Percentiles rank a stretch among this genome's conserved stretches.
Conservation (phyloP, 2,329 filamentous ascomycete species). For the Zymoseptoria brevis region DNA sequence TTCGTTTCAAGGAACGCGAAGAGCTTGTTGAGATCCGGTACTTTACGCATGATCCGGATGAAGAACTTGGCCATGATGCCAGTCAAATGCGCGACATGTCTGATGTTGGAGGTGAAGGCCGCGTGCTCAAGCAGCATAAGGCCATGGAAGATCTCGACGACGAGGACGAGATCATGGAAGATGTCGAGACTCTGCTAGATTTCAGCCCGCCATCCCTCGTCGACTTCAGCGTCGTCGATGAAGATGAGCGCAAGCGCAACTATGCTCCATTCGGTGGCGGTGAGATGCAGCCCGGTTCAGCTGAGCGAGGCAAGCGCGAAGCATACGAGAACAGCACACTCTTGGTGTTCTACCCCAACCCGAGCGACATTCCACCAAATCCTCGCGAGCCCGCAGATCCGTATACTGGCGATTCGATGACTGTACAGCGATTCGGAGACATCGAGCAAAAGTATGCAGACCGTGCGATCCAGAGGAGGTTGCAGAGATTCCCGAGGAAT, state of each 20-base stretch:
- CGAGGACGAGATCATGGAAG: conserved; percentile 52
- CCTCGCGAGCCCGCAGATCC: conserved; percentile 39
- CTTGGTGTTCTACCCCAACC: conserved; percentile 40
- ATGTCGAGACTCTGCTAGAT: conserved; percentile 42
- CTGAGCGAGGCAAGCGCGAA: conserved; percentile 38
- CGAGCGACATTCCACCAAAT: conserved; percentile 39
- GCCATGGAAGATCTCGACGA: conserved; percentile 59
- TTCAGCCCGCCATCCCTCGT: conserved; percentile 34
- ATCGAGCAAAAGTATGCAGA: conserved; percentile 24
- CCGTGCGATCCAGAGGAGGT: conserved; percentile 11
- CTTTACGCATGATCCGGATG: conserved; percentile 64
- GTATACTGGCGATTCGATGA: conserved; percentile 23
- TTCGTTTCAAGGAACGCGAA: conserved; percentile 61
- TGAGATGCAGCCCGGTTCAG: conserved; percentile 30
- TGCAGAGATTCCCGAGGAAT: conserved; percentile 9
- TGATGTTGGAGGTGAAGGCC: conserved; percentile 59
- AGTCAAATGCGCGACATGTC: conserved; percentile 64
- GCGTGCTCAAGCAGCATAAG: conserved; percentile 49
- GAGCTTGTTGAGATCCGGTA: conserved; percentile 59
- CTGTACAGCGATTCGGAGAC: conserved; percentile 32
- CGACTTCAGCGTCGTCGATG: conserved; percentile 37
- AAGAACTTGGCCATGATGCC: conserved; percentile 59
- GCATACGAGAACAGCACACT: conserved; percentile 40
- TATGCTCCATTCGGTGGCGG: conserved; percentile 41
- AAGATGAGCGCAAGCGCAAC: conserved; percentile 37